phyloP scores from a whole-genome alignment of 208 protist genomes.

The Balamuthia mandrillaris region DNA sequence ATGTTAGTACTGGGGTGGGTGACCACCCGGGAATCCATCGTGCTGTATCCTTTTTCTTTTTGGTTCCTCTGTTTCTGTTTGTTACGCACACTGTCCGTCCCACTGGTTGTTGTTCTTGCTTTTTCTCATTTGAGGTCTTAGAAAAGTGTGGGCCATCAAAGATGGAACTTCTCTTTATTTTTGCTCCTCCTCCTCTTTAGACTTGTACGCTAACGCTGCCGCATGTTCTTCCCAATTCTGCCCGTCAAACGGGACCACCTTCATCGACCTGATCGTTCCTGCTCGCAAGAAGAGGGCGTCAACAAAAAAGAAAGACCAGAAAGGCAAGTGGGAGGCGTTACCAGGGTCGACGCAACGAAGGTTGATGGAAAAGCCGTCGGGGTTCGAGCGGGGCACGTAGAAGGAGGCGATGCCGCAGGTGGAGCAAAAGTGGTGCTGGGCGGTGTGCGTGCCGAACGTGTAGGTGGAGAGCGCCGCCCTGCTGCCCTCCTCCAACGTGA shows the following conservation, averaged over 20 bases:
- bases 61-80: no score
- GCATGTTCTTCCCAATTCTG: slow-evolving; percentile 9
- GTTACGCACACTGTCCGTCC: no score
- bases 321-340: background rate
- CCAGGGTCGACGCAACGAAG: background rate
- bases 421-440: slow-evolving; percentile 16
- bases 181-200: background rate
- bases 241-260: background rate
- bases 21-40: no score
- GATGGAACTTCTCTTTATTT: background rate
- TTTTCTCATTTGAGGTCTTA: background rate
- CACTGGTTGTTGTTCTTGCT: background rate
- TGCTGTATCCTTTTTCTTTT: no score
- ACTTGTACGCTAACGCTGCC: background rate
- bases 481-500: background rate
- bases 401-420: background rate
- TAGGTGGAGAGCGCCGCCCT: background rate
- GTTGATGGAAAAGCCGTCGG: background rate
- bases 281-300: no score
- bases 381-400: slow-evolving; percentile 11
- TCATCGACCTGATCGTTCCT: background rate
- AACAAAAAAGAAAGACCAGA: background rate
- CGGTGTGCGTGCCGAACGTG: background rate
- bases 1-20: no score
- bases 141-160: background rate